phyloP scores from a whole-genome alignment of 345 rosid genomes.

The Populus nigra region DNA sequence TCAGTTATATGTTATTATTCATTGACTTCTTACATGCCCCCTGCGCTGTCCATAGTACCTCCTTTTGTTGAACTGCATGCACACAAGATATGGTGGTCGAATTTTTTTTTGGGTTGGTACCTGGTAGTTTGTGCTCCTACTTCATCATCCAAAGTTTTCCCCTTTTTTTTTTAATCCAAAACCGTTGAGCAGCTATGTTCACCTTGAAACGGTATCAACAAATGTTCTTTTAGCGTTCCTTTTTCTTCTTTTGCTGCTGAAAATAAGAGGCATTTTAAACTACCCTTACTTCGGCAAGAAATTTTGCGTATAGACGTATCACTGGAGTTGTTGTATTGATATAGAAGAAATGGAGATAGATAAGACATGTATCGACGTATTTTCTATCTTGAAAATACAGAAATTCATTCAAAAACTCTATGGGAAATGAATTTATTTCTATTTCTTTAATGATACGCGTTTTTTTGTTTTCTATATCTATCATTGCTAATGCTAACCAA shows the following conservation, averaged over 20 bases:
- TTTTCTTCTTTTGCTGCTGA: neutral
- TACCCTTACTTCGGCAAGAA: too few species aligned
- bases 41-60: slow-evolving; percentile 2
- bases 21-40: slow-evolving; percentile 5
- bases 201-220: neutral
- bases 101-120: neutral
- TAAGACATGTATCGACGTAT: too few species aligned
- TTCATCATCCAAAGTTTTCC: neutral
- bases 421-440: too few species aligned
- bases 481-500: too few species aligned
- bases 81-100: neutral
- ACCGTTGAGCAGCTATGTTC: neutral
- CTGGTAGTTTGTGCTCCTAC: neutral
- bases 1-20: neutral
- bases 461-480: too few species aligned
- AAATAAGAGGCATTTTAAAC: neutral
- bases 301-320: too few species aligned
- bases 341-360: too few species aligned
- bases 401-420: too few species aligned
- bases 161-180: neutral
- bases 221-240: neutral
- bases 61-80: slow-evolving; percentile 21
- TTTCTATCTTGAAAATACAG: too few species aligned
- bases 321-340: too few species aligned
- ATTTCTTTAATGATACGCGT: too few species aligned